Percentiles rank a stretch among this genome's conserved stretches.
phyloP scores from a whole-genome alignment of 2,329 filamentous ascomycete genomes.

The Aplosporella prunicola region DNA sequence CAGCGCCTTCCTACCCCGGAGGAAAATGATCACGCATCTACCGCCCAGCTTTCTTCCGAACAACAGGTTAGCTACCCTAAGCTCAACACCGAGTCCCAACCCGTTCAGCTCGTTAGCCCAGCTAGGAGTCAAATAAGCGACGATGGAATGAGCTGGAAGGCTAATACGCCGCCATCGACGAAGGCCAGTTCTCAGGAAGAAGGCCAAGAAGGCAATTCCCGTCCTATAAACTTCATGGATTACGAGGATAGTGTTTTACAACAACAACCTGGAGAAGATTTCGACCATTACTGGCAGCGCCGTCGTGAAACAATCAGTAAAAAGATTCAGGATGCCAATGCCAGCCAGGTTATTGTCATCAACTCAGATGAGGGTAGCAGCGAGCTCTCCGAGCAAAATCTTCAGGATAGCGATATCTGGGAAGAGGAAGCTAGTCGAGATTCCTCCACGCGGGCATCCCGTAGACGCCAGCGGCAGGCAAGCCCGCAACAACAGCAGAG shows the following conservation, averaged over 20 bases:
- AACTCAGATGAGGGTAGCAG: constrained; percentile 14
- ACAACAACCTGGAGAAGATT: background rate
- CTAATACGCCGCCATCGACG: constrained; percentile 14
- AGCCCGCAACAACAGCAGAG: constrained; percentile 1
- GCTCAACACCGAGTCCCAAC: constrained; percentile 13
- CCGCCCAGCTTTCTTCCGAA: background rate
- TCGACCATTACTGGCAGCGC: constrained; percentile 9
- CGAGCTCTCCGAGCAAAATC: constrained; percentile 6
- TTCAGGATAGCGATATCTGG: constrained; percentile 35
- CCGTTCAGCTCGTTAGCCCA: constrained; percentile 23
- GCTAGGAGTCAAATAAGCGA: constrained; percentile 12
- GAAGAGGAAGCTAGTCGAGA: constrained; percentile 35
- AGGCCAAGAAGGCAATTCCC: background rate
- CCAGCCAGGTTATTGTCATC: constrained; percentile 15
- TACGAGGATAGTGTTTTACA: background rate
- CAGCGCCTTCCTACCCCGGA: constrained; percentile 23
- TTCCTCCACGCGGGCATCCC: constrained; percentile 1
- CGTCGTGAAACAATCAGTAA: constrained; percentile 7
- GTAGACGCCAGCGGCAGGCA: background rate
- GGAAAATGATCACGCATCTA: constrained; percentile 13
- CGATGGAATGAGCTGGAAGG: constrained; percentile 22
- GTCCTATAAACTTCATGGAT: background rate
- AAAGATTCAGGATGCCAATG: constrained; percentile 14
- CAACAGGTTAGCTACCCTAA: constrained; percentile 12
- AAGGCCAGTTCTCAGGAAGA: background rate